Conservation (phyloP, 495 filamentous ascomycete species). For the Daldinia caldariorum region DNA sequence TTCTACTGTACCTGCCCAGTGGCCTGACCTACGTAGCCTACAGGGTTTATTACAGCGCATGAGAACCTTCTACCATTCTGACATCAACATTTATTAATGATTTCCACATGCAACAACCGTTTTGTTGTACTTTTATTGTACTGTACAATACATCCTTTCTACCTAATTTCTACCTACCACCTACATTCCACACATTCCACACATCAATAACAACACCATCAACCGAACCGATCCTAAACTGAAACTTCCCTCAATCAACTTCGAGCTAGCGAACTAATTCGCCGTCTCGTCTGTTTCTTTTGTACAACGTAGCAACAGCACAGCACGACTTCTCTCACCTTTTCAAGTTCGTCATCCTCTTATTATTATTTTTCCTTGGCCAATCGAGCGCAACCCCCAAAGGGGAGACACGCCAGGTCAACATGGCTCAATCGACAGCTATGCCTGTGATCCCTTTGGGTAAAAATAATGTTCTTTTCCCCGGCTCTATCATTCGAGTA, state of each 20-base stretch:
- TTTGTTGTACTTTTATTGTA: too few relatives aligned
- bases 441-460: conserved; percentile 81
- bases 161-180: background rate
- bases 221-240: background rate
- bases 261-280: conserved; percentile 5
- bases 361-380: background rate
- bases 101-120: background rate
- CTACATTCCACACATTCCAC: background rate
- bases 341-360: background rate
- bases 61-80: conserved; percentile 18
- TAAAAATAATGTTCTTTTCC: conserved; percentile 78
- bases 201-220: too few relatives aligned
- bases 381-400: conserved; percentile 35
- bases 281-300: conserved; percentile 14
- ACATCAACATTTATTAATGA: conserved; percentile 34
- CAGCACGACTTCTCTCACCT: conserved; percentile 13
- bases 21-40: conserved; percentile 34
- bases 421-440: conserved; percentile 51
- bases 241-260: background rate
- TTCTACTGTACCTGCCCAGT: background rate
- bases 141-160: background rate
- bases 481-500: conserved; percentile 80
- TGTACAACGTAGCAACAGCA: conserved; percentile 13
- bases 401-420: conserved; percentile 26
- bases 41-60: conserved; percentile 19